Conservation (phyloP, 2,329 filamentous ascomycete species). For the Sclerotinia subarctica region DNA sequence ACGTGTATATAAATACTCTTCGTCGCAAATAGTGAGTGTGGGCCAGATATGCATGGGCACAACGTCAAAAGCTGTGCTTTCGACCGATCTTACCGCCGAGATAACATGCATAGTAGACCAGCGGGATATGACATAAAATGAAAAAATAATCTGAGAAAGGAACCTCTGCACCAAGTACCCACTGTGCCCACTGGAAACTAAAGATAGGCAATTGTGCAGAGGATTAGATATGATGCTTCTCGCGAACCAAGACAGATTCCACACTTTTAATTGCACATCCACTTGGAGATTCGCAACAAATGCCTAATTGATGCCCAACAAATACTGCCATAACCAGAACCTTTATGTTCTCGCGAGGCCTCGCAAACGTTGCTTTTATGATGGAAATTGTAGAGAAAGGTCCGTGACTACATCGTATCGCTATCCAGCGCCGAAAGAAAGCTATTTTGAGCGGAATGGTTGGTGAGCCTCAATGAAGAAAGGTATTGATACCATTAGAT, state of each 20-base stretch:
- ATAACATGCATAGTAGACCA: neutral
- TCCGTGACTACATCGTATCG: neutral
- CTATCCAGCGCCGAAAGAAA: too few species aligned
- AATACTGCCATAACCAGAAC: neutral
- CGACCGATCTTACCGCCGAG: neutral
- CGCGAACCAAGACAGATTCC: neutral
- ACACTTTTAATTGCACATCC: neutral
- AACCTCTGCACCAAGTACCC: neutral
- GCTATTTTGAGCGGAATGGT: too few species aligned
- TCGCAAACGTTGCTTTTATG: neutral
- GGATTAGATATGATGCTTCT: neutral
- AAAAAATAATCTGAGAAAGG: neutral
- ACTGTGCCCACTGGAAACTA: neutral
- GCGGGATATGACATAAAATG: neutral
- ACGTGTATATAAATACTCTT: too few species aligned
- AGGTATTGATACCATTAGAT: too few species aligned
- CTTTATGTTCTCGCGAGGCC: neutral
- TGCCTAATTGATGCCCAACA: neutral
- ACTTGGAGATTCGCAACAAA: neutral
- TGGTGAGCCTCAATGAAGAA: too few species aligned
- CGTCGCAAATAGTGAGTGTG: neutral
- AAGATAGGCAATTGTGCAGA: neutral
- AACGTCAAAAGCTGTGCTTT: neutral
- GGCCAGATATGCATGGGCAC: neutral
- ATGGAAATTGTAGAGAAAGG: neutral